Base-by-base conservation (phyloP, 2,329 filamentous ascomycete genomes). In the Plenodomus lindquistii region DNA sequence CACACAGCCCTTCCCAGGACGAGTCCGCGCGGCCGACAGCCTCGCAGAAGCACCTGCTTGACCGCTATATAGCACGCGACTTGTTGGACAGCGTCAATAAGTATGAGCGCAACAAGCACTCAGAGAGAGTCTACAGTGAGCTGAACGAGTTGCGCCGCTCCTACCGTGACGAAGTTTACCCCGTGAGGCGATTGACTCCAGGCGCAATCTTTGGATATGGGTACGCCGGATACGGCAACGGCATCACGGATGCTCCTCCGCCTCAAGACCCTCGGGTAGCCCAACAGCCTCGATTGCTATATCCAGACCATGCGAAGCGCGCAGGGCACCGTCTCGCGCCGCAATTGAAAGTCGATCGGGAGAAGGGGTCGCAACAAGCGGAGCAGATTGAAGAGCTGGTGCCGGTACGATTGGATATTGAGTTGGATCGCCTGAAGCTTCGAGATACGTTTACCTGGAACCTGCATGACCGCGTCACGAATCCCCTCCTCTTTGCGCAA, bases 361-460 rank as follows among this genome's bases (percentile, higher is more conserved):
- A 96, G 58, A 82, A 92, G 77, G 82, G 54, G 20, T 44, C 85
- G 54, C 93, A 97, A 75, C 94, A 97, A 75, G 91, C 90, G 19
- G 93, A 97, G 61, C 88, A 93, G 67, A 81, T 90, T 44, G 94
- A 99, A 71, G 91, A 97, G 67, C 78, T 99, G 44, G 89, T 97
- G 1, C 94, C 94, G 2, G 83, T 99, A 57, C 85, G 94, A 40
- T 76, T 99, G 45, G 94, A 99, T 63, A 89, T 97, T 41, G 94
- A 99, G 66, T 89, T 89, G 82, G 93, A 97, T 59, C 96, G 96
- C 76, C 84, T 97, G 62, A 94, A 94, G 74, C 80, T 99, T 52
- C 88, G 94, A 70, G 94, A 99, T 73, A 97, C 94, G 1, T 97
- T 99, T 61, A 97, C 94, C 2, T 99, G 93, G 92, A 99, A 99